These are phyloP conservation scores for Aspergillus novofumigatus DNA, from an alignment of 2,329 filamentous ascomycete genomes.

Conservation along the genomic window DNA sequence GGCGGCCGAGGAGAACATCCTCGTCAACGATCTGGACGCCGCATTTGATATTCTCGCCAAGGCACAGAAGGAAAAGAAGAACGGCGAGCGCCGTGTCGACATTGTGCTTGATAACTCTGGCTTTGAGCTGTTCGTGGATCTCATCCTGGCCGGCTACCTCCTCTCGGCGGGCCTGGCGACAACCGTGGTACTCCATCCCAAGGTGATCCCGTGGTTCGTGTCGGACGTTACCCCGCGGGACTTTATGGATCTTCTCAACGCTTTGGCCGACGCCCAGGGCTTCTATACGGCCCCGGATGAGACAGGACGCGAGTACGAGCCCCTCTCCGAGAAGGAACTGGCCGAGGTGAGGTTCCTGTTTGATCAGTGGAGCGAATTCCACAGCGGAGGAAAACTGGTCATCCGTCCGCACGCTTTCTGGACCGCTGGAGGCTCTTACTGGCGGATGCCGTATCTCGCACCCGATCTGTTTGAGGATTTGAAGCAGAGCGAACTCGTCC, in stretches of 20 bases:
- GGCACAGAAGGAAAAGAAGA: conserved; percentile 59
- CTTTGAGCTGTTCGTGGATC: conserved; percentile 94
- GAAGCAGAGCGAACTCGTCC: conserved; percentile 75
- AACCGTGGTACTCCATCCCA: conserved; percentile 82
- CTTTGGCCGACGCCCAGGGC: conserved; percentile 67
- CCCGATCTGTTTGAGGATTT: conserved; percentile 70
- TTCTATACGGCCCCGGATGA: conserved; percentile 78
- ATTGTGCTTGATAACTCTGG: conserved; percentile 96
- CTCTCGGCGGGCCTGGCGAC: conserved; percentile 82
- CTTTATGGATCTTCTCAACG: conserved; percentile 75
- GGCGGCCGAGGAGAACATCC: conserved; percentile 81
- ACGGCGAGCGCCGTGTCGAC: conserved; percentile 71
- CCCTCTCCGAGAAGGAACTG: conserved; percentile 64
- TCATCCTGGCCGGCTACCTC: conserved; percentile 86
- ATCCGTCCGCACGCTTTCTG: conserved; percentile 86
- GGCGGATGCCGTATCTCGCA: conserved; percentile 71
- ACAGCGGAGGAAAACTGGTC: conserved; percentile 77
- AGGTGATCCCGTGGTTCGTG: conserved; percentile 96
- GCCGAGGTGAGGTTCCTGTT: conserved; percentile 72
- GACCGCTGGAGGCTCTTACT: conserved; percentile 84
- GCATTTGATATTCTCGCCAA: conserved; percentile 67
- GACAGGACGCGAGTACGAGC: conserved; percentile 52
- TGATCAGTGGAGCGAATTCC: conserved; percentile 71
- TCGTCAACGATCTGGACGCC: conserved; percentile 75
- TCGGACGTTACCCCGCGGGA: conserved; percentile 88